These are phyloP conservation scores for Zarea fungicola DNA, from an alignment of 2,329 filamentous ascomycete species.

Conservation along the genomic window DNA sequence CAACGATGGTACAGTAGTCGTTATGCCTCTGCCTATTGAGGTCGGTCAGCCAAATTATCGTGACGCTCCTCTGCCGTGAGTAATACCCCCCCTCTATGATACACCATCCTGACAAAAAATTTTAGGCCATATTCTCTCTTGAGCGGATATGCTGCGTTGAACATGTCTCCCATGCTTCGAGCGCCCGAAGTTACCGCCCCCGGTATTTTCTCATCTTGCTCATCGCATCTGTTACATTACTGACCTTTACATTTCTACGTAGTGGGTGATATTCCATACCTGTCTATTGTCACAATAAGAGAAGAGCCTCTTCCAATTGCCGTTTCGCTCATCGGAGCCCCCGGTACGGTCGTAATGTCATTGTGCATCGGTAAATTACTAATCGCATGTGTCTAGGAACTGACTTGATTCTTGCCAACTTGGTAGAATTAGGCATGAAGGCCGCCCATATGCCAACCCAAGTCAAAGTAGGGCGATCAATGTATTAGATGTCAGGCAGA, in stretches of 20 bases:
- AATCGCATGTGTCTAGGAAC: background rate
- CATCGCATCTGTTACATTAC: background rate
- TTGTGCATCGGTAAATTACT: background rate
- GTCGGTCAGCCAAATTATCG: background rate
- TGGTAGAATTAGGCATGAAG: background rate
- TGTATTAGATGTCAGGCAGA: no score
- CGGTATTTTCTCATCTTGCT: background rate
- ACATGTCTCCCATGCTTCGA: background rate
- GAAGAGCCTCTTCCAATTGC: background rate
- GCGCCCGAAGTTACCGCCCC: background rate
- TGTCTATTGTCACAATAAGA: background rate
- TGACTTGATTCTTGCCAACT: background rate
- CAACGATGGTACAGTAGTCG: background rate
- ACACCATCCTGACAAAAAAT: background rate
- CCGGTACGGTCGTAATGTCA: background rate
- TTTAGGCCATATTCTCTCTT: background rate
- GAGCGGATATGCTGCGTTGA: background rate
- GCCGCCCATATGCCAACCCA: background rate
- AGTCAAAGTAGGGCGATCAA: background rate
- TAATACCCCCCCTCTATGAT: background rate
- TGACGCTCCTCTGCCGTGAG: background rate
- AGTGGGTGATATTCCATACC: background rate
- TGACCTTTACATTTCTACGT: background rate
- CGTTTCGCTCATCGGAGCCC: background rate
- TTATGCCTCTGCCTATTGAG: background rate